Evolutionary conservation across 306 rosid genomes (phyloP).

Genomic region (Gleditsia sinensis): DNA sequence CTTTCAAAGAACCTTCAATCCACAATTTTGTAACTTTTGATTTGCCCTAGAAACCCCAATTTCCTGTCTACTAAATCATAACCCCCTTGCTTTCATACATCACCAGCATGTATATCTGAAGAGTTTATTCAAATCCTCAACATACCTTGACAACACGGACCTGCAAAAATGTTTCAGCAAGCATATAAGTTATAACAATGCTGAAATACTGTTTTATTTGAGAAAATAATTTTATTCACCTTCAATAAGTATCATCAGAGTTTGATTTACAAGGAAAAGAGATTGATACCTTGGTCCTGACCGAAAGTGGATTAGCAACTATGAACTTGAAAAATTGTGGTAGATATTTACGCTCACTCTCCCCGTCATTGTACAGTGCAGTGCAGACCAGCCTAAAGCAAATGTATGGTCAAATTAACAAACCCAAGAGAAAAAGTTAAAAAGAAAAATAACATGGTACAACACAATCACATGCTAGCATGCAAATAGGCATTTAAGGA

Average conservation of each 20-base stretch:
- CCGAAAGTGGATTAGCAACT: conserved; percentile 94
- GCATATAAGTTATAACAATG: conserved; percentile 23
- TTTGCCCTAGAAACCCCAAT: neutral
- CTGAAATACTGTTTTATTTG: conserved; percentile 6
- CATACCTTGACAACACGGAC: conserved; percentile 96
- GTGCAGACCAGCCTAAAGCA: conserved; percentile 84
- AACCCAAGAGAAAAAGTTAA: neutral
- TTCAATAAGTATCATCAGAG: conserved; percentile 16
- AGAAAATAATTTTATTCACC: conserved; percentile 5
- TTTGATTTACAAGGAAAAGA: conserved; percentile 5
- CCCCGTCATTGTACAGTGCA: conserved; percentile 89
- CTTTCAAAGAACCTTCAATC: neutral
- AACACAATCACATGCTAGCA: neutral
- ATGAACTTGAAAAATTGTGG: conserved; percentile 97
- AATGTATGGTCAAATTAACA: neutral
- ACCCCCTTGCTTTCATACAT: neutral
- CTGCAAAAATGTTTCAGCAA: conserved; percentile 59
- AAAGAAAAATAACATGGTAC: neutral
- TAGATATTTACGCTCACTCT: conserved; percentile 92
- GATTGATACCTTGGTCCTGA: conserved; percentile 85
- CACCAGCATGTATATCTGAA: conserved; percentile 28
- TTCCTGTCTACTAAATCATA: neutral
- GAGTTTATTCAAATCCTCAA: conserved; percentile 43
- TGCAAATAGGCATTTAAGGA: neutral
- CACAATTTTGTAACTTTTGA: neutral